phyloP scores from a whole-genome alignment of 1,284 basidiomycete genomes.

The Trichosporon asahii region DNA sequence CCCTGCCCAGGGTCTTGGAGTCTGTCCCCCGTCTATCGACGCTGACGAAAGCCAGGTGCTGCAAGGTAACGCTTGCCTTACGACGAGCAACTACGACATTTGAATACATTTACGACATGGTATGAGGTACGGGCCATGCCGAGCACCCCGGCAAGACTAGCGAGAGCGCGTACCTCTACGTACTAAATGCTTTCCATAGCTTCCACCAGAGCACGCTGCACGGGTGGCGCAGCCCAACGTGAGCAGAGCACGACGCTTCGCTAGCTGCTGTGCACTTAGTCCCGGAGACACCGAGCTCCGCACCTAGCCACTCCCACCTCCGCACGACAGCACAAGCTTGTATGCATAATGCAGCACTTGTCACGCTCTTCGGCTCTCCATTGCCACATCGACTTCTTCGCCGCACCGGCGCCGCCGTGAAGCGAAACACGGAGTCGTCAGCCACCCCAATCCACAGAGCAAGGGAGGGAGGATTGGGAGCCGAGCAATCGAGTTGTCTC shows the following conservation, averaged over 20 bases:
- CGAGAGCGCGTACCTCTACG: not conserved
- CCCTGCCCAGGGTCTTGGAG: not conserved
- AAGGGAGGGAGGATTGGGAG: too few relatives aligned
- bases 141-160: not conserved
- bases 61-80: not conserved
- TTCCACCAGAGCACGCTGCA: not conserved
- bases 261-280: not conserved
- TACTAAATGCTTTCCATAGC: not conserved
- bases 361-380: too few relatives aligned
- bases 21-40: not conserved
- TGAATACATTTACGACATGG: too few relatives aligned
- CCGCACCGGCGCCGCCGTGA: too few relatives aligned
- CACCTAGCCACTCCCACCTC: too few relatives aligned
- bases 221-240: not conserved
- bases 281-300: too few relatives aligned
- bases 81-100: not conserved
- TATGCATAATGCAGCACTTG: too few relatives aligned
- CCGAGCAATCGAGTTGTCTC: too few relatives aligned
- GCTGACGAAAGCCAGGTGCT: not conserved
- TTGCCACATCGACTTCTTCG: too few relatives aligned
- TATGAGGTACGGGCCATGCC: not conserved
- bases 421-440: too few relatives aligned
- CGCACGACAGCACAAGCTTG: too few relatives aligned
- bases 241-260: not conserved
- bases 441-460: too few relatives aligned